A percentile compares a stretch with the other conserved stretches of the same genome.
Evolutionary conservation across 2,329 filamentous ascomycete genomes (phyloP).

Genomic region (Myriosclerotinia duriaeana): DNA sequence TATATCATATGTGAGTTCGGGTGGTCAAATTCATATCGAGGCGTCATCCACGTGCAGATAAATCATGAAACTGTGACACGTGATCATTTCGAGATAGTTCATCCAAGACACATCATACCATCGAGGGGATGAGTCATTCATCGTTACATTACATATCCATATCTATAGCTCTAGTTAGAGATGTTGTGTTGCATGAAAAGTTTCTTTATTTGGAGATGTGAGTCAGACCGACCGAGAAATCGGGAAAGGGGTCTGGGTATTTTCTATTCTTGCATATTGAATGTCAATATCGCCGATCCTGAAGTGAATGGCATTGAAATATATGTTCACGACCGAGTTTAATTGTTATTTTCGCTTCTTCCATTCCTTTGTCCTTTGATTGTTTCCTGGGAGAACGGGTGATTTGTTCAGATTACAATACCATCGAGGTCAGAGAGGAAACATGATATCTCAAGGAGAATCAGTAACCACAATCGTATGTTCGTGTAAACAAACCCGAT

Average conservation of each 20-base stretch:
- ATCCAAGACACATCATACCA: neutral
- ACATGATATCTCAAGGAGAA: conserved; percentile 28
- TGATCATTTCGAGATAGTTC: neutral
- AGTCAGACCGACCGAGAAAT: conserved; percentile 2
- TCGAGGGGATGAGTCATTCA: neutral
- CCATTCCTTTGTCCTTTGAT: neutral
- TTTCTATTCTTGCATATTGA: neutral
- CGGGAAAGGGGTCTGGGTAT: neutral
- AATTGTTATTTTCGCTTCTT: neutral
- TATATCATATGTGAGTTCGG: no score
- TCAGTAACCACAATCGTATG: conserved; percentile 36
- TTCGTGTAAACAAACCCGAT: conserved; percentile 41
- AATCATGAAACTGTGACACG: no score
- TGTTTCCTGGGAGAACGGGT: neutral
- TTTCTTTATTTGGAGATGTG: neutral
- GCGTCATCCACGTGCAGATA: no score
- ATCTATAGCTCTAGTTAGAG: neutral
- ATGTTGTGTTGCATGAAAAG: neutral
- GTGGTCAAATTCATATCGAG: no score
- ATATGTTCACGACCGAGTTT: neutral
- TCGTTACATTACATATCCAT: neutral
- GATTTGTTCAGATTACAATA: neutral
- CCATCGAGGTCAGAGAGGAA: neutral
- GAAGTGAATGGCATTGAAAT: neutral
- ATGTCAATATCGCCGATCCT: neutral